Evolutionary conservation across 768 basidiomycete species (phyloP), one percentile per base, ranked within the genome.

Genomic region (Kwoniella pini): DNA sequence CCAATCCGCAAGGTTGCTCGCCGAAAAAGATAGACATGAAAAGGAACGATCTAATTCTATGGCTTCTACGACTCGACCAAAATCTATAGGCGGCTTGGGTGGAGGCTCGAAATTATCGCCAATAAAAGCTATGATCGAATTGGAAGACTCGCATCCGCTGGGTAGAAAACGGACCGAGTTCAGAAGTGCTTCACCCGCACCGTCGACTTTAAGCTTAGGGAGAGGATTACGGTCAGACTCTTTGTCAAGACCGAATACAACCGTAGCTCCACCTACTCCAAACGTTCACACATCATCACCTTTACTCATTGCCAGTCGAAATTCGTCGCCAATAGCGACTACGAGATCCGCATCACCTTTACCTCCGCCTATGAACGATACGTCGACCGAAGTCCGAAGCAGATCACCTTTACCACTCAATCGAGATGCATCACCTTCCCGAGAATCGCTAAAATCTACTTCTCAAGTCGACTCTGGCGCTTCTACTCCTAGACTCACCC

Each of bases 1-100:
- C 40, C 72, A 74, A 43, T 71, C 69, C 17, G 70, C 70, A n/a
- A 52, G 72, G 31, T 60, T 74, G 1, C 46, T 71, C 11, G 70
- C 70, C 3, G 44, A 54, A 21, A 67, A 55, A 42, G 52, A 49
- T 44, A 55, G 62, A 27, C 62, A 60, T 15, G 51, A 57, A 15
- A 36, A 36, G 15, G 33, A 36, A 27, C 54, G 59, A 33, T 51
- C 49, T 10, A 56, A 36, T 26, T 58, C 62, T 2, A 27, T 43
- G 15, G 19, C 56, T 31, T 61, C 64, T 15, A 43, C 57, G 2
- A 58, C 31, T 19, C 43, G 42, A 42, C 57, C 57, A 2, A 50
- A 50, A 30, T 33, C 44, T 24, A 36, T 40, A 3, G 48, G 31
- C 3, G 43, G 44, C 1, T 51, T 59, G 26, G 57, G 39, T 13